A percentile compares a stretch with the other conserved stretches of the same genome.
Evolutionary conservation across 2,329 filamentous ascomycete genomes (phyloP).

Genomic region (Ophiocordyceps camponoti-floridani): DNA sequence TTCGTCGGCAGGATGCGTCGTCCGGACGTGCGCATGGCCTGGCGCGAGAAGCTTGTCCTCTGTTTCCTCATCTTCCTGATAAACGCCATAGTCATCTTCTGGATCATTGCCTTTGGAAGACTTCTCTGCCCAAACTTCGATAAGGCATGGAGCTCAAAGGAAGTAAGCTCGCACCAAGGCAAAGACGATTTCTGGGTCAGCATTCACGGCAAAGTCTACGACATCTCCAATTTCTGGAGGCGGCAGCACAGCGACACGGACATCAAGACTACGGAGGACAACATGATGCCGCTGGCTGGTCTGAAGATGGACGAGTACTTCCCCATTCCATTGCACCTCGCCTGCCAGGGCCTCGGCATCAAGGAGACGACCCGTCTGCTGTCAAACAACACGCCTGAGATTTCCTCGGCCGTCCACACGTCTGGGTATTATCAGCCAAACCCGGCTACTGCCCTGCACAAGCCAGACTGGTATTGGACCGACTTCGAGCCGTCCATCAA

Average conservation of each 20-base stretch:
- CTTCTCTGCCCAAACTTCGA: slow-evolving; percentile 80
- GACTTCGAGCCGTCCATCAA: slow-evolving; percentile 64
- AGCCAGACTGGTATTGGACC: slow-evolving; percentile 59
- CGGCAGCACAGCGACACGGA: slow-evolving; percentile 61
- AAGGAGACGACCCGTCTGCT: slow-evolving; percentile 36
- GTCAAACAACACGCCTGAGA: slow-evolving; percentile 44
- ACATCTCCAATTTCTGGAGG: slow-evolving; percentile 77
- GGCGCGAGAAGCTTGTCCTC: slow-evolving; percentile 86
- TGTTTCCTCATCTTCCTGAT: slow-evolving; percentile 64
- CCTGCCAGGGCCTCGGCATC: slow-evolving; percentile 57
- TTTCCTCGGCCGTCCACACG: slow-evolving; percentile 42
- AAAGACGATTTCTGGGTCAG: slow-evolving; percentile 71
- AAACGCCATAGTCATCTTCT: slow-evolving; percentile 74
- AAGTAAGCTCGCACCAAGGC: slow-evolving; percentile 56
- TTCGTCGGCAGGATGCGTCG: slow-evolving; percentile 87
- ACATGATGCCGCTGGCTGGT: slow-evolving; percentile 68
- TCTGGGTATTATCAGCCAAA: slow-evolving; percentile 47
- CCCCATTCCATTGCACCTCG: slow-evolving; percentile 52
- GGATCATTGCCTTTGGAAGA: slow-evolving; percentile 73
- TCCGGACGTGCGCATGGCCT: slow-evolving; percentile 90
- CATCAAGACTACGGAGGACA: slow-evolving; percentile 37
- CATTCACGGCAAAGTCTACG: slow-evolving; percentile 77
- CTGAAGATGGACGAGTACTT: slow-evolving; percentile 75
- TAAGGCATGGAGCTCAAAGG: slow-evolving; percentile 63
- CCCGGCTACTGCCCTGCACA: slow-evolving; percentile 35